A percentile compares a stretch with the other conserved stretches of the same genome.
These are phyloP conservation scores for Neocucurbitaria cava DNA, from an alignment of 2,329 filamentous ascomycete genomes.

Conservation along the genomic window DNA sequence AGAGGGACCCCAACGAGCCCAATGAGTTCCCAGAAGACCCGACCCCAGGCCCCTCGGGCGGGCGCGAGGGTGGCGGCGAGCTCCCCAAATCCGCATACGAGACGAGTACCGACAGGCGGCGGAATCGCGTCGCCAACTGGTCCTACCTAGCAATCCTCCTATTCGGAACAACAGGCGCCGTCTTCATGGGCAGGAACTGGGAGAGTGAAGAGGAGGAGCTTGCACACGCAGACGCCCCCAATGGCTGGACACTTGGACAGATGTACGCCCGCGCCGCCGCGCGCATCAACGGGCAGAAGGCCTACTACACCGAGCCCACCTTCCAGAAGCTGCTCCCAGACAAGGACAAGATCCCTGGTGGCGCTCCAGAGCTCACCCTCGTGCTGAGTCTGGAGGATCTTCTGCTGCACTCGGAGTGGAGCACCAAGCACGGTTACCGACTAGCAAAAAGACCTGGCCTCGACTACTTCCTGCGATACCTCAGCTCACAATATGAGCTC, in stretches of 20 bases:
- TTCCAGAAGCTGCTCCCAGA: constrained; percentile 93
- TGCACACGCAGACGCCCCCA: constrained; percentile 73
- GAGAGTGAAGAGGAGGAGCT: constrained; percentile 75
- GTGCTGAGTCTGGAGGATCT: constrained; percentile 93
- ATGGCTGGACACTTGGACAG: constrained; percentile 75
- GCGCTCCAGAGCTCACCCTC: constrained; percentile 87
- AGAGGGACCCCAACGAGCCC: constrained; percentile 36
- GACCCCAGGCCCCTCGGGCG: constrained; percentile 50
- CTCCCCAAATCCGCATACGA: constrained; percentile 83
- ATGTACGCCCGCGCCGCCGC: constrained; percentile 85
- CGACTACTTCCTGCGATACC: constrained; percentile 96
- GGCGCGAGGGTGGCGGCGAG: constrained; percentile 65
- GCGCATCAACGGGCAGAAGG: constrained; percentile 75
- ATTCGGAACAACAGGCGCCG: constrained; percentile 63
- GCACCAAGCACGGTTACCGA: constrained; percentile 91
- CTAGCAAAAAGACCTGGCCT: constrained; percentile 92
- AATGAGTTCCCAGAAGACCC: constrained; percentile 64
- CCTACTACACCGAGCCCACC: constrained; percentile 94
- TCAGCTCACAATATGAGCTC: constrained; percentile 97
- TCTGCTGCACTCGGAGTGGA: constrained; percentile 94
- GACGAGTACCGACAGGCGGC: constrained; percentile 85
- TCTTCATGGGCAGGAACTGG: constrained; percentile 90
- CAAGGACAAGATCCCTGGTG: constrained; percentile 61
- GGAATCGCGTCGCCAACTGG: constrained; percentile 77
- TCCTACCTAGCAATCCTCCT: constrained; percentile 70